Evolutionary conservation across 345 rosid species (phyloP), one percentile per base, ranked within the genome.

Genomic region (Eutrema japonicum): DNA sequence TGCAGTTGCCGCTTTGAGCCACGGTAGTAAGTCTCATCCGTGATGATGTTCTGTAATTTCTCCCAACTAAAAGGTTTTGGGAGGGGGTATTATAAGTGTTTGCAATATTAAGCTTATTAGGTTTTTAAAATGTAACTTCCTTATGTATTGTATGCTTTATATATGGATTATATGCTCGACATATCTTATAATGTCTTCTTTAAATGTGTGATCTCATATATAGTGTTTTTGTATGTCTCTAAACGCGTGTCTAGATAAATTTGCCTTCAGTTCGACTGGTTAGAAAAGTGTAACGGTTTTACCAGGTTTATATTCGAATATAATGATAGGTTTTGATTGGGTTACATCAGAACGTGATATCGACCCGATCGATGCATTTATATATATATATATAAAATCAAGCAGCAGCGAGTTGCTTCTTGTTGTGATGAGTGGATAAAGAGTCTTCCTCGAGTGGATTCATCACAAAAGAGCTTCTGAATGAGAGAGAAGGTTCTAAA

Each of bases 1-100:
- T 71, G 80, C 72, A 29, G 65, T 22, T 16, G 76, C 83, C 22
- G 81, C 77, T 10, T 14, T 64, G 4, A 78, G 68, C 56, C 76
- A 64, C 5, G 33, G 67, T 35, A 41, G 75, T 53, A 66, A 65
- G 54, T 64, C 35, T 70, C 61, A 57, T 64, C 80, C 80, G 13
- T 77, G 67, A 77, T 27, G 54, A 70, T 56, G 55, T 10, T 18
- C 8, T 32, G 14, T 49, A 4, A 41, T 32, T 41, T 70, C 48
- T 48, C 71, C 48, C 67, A 64, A 70, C 59, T 43, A 32, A 13
- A 63, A 36, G 42, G 47, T 29, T 62, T 47, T 46, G 59, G 70
- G 64, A 69, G 47, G n/a, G 33, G 6, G 26, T 22, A 22, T 22
- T 61, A 54, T 63, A 54, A 62, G 66, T 62, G 68, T 76, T 36